Percentiles rank a stretch among this genome's conserved stretches.
phyloP scores from a whole-genome alignment of 495 filamentous ascomycete genomes.

The Talaromyces nanjingensis region DNA sequence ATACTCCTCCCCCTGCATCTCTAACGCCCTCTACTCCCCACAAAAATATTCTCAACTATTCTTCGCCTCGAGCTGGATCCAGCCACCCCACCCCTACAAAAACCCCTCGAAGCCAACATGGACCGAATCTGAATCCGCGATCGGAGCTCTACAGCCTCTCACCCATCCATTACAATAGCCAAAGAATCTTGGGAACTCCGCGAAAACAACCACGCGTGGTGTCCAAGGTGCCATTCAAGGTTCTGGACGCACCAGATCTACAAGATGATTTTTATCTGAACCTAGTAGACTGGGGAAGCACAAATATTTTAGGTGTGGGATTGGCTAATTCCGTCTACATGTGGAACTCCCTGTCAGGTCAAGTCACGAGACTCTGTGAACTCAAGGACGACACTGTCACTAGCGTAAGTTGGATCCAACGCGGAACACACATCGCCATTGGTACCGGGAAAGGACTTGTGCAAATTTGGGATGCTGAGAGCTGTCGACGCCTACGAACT shows the following conservation, averaged over 20 bases:
- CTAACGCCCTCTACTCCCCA: conserved; percentile 90
- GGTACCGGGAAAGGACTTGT: conserved; percentile 90
- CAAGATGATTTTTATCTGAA: conserved; percentile 98
- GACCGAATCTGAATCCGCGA: conserved; percentile 73
- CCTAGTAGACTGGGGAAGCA: conserved; percentile 95
- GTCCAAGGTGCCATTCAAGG: conserved; percentile 94
- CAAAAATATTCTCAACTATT: conserved; percentile 94
- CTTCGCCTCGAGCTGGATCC: conserved; percentile 66
- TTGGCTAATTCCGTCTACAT: conserved; percentile 94
- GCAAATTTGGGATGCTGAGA: conserved; percentile 94
- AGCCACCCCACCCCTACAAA: conserved; percentile 77
- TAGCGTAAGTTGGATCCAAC: conserved; percentile 95
- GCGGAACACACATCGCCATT: conserved; percentile 88
- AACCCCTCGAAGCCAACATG: conserved; percentile 81
- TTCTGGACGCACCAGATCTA: conserved; percentile 90
- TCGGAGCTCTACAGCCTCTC: conserved; percentile 93
- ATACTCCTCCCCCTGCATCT: conserved; percentile 67
- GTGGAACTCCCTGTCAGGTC: conserved; percentile 87
- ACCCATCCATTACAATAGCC: conserved; percentile 81
- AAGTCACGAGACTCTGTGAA: conserved; percentile 88
- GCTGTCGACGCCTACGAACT: conserved; percentile 74
- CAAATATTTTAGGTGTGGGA: conserved; percentile 86
- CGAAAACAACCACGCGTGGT: conserved; percentile 82
- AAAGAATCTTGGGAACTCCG: conserved; percentile 84
- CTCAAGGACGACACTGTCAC: conserved; percentile 91